phyloP scores from a whole-genome alignment of 2,329 filamentous ascomycete species.

The Fusarium metavorans region DNA sequence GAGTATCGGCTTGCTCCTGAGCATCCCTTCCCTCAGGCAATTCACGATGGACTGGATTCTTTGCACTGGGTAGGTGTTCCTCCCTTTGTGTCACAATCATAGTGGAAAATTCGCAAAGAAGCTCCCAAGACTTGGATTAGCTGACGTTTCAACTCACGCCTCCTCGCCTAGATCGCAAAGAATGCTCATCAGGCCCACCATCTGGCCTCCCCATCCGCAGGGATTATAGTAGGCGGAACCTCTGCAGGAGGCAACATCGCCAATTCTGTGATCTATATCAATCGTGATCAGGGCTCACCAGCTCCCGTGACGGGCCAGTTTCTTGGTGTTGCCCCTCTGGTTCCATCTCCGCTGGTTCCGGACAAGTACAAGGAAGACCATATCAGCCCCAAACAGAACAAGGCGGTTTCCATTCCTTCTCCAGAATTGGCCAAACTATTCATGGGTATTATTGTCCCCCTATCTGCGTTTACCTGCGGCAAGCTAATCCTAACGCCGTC shows the following conservation, averaged over 20 bases:
- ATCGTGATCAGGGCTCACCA: too few relatives aligned
- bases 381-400: not conserved
- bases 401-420: not conserved
- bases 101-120: too few relatives aligned
- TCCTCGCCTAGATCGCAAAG: too few relatives aligned
- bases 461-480: too few relatives aligned
- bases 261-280: too few relatives aligned
- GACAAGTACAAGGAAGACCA: not conserved
- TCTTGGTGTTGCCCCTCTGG: not conserved
- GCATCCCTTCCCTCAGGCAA: constrained; percentile 1
- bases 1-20: constrained; percentile 9
- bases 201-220: too few relatives aligned
- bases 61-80: not conserved
- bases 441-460: not conserved
- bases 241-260: too few relatives aligned
- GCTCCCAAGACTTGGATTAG: too few relatives aligned
- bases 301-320: not conserved
- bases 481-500: too few relatives aligned
- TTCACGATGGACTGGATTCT: not conserved
- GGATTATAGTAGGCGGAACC: too few relatives aligned
- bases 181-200: too few relatives aligned
- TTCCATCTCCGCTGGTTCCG: not conserved
- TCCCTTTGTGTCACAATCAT: not conserved
- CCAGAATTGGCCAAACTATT: not conserved
- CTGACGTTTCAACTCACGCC: not conserved